Conservation (phyloP, 2,329 filamentous ascomycete species). For the Calonectria naviculata region DNA sequence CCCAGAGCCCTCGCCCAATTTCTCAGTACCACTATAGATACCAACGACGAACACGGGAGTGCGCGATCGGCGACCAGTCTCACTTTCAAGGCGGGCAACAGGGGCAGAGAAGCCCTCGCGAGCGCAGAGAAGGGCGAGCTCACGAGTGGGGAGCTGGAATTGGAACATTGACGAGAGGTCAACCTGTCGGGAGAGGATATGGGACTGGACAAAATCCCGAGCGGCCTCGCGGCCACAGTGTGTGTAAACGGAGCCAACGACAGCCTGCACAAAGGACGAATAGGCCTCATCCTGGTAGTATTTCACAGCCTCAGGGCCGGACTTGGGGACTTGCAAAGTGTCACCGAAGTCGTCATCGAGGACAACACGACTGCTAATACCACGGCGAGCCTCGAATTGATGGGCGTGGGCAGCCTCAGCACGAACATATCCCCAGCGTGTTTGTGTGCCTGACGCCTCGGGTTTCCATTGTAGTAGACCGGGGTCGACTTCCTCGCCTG, state of each 20-base stretch:
- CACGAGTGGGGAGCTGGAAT: constrained; percentile 85
- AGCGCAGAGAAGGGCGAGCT: constrained; percentile 84
- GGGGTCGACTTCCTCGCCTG: constrained; percentile 91
- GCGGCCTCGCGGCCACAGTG: constrained; percentile 84
- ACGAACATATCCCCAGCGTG: constrained; percentile 63
- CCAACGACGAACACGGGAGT: constrained; percentile 94
- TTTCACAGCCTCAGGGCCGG: constrained; percentile 56
- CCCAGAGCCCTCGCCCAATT: constrained; percentile 90
- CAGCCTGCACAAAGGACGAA: constrained; percentile 82
- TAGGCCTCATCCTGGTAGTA: constrained; percentile 81
- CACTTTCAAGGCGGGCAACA: constrained; percentile 86
- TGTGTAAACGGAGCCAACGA: constrained; percentile 87
- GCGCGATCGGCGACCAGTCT: constrained; percentile 87
- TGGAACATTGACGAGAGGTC: constrained; percentile 83
- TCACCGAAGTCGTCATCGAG: constrained; percentile 90
- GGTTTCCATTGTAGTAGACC: constrained; percentile 85
- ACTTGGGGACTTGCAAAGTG: constrained; percentile 41
- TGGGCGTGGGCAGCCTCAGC: constrained; percentile 58
- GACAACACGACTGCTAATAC: constrained; percentile 81
- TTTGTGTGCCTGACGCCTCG: constrained; percentile 57
- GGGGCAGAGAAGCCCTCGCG: constrained; percentile 91
- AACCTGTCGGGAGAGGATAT: constrained; percentile 84
- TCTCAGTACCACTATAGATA: constrained; percentile 90
- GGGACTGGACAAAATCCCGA: constrained; percentile 84
- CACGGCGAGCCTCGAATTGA: constrained; percentile 66